Base-by-base conservation (phyloP, 2,329 filamentous ascomycete genomes). In the Bipolaris sorokiniana region DNA sequence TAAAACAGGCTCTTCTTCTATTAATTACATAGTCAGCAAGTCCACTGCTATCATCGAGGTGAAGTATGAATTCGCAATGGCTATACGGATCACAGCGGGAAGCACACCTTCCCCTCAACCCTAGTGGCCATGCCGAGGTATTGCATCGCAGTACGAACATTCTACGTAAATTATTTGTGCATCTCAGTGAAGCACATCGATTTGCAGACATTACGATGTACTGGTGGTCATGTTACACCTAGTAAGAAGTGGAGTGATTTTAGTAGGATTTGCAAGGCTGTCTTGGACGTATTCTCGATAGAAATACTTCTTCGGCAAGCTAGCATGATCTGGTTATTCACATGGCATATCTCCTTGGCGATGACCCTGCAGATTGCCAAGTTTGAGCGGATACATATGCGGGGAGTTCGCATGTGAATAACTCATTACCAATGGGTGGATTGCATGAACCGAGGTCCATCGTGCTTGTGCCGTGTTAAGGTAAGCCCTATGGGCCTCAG, bases 371-470 rank as follows among this genome's bases (percentile, higher is more conserved):
- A 46, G 16, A 18, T 7, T 13, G 42, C 42, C n/a, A 33, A 7
- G 42, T 33, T 11, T 3, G 42, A 13, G n/a, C n/a, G 26, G n/a
- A n/a, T 20, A 28, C 26, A 22, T 46, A 46, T 45, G 22, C 15
- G 40, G 26, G 18, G 52, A 23, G 6, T 23, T 54, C 23, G 47
- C 56, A 58, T 51, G 56, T 55, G 56, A 58, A 48, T 48, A 15
- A 37, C n/a, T 26, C 1, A 15, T 48, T 20, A 36, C 18, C 40
- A 20, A 20, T 52, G 52, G 46, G 44, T 38, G 9, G 26, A 7
- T 20, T 22, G 16, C 38, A 44, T 31, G 38, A 54, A 49, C 56
- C 59, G 55, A 61, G 56, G 59, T 56, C 52, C 40, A 22, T 54
- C 33, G 28, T 44, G 23, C n/a, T 26, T 34, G 47, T 16, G n/a